Evolutionary conservation across 768 basidiomycete genomes (phyloP), one percentile per base, ranked within the genome.

Genomic region (Tulasnella calospora): DNA sequence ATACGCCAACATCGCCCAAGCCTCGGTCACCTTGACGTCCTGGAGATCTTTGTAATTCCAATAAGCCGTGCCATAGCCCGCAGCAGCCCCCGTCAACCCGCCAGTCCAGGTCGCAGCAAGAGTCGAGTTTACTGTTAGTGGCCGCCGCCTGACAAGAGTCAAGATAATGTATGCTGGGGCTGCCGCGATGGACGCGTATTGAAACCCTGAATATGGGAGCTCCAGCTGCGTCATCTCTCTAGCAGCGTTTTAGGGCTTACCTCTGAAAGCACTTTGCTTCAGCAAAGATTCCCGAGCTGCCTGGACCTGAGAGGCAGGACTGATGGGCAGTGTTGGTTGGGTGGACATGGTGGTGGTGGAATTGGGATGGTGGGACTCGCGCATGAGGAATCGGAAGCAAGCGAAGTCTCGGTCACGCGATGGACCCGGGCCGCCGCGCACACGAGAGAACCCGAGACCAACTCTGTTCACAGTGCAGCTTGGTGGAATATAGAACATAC

Each of bases 91-190:
- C 73, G 84, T 85, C 23, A 88, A 83, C 40, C 93, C 91, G 23
- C 91, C 90, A 6, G 90, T 81, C 93, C 92, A 94, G 21, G 92
- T 92, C 41, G 92, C 90, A 17, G 92, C 89, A 46, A 94, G 86
- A 21, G 90, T 81, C 36, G 88, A 88, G 81, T 92, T 94, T 55
- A 90, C 81, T 9, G 87, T 88, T 77, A 93, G 84, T 38, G 89
- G 86, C 10, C 92, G 90, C 78, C 87, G 89, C 80, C 89, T 87
- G 44, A 86, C 85, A 44, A 92, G 80, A 15, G 89, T 83, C 79
- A 89, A 87, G 0, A 86, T 86, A 7, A 86, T 83, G 80, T 94
- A 94, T 8, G 86, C 83, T 12, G 92, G 90, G 17, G 92, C 92
- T 0, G 87, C 86, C 57, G 93, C 80, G 36, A 92, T 81, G 8